A percentile compares a stretch with the other conserved stretches of the same genome.
Conservation (phyloP, 2,329 filamentous ascomycete genomes). For the Aspergillus fumigatus region DNA sequence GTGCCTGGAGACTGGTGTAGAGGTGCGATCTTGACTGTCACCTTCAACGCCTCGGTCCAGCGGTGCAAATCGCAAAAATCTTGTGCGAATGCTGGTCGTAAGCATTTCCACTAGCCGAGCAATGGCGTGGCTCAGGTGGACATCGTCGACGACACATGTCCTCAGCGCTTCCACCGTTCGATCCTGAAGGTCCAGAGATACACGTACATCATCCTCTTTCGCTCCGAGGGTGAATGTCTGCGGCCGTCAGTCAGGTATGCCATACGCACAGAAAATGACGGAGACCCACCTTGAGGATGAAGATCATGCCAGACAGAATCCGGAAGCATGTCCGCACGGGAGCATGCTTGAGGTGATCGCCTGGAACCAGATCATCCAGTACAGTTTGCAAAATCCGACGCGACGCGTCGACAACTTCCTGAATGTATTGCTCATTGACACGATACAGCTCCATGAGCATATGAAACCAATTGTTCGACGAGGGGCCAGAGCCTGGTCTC, state of each 20-base stretch:
- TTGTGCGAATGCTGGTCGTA: slow-evolving; percentile 54
- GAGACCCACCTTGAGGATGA: slow-evolving; percentile 53
- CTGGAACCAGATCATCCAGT: slow-evolving; percentile 54
- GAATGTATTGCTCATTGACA: slow-evolving; percentile 58
- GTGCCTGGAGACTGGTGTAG: slow-evolving; percentile 30
- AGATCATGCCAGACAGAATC: slow-evolving; percentile 61
- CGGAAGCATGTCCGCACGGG: slow-evolving; percentile 62
- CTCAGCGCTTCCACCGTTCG: slow-evolving; percentile 55
- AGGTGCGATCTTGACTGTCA: slow-evolving; percentile 34
- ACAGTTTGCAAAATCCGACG: slow-evolving; percentile 57
- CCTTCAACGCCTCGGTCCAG: slow-evolving; percentile 44
- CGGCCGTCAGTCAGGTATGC: slow-evolving; percentile 2
- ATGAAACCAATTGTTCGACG: slow-evolving; percentile 33
- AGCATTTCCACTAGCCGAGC: slow-evolving; percentile 57
- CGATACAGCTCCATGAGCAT: slow-evolving; percentile 47
- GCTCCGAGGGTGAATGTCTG: slow-evolving; percentile 60
- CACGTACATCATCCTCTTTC: slow-evolving; percentile 57
- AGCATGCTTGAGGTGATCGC: slow-evolving; percentile 56
- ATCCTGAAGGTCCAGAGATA: slow-evolving; percentile 56
- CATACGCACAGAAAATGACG: not conserved
- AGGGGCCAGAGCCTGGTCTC: slow-evolving; percentile 21
- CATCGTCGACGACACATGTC: slow-evolving; percentile 60
- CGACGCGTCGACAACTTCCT: slow-evolving; percentile 58
- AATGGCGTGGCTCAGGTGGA: slow-evolving; percentile 60
- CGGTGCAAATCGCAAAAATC: slow-evolving; percentile 55